A percentile compares a stretch with the other conserved stretches of the same genome.
phyloP scores from a whole-genome alignment of 306 rosid genomes.

The Hylodesmum podocarpum region DNA sequence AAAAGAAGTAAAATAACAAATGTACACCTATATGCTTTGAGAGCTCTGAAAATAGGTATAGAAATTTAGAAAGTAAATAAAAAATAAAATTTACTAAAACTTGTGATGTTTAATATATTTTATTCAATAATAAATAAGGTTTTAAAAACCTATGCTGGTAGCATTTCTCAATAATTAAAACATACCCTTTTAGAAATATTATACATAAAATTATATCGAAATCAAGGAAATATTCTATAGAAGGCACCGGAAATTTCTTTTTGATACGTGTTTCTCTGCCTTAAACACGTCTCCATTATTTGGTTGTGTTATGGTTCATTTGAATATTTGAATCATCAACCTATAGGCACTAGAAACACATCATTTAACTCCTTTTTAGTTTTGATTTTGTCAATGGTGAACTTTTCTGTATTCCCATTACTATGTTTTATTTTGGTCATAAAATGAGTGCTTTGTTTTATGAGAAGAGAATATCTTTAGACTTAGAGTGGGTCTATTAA shows the following conservation, averaged over 20 bases:
- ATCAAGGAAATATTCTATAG: neutral
- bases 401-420: neutral
- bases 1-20: too few relatives aligned
- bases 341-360: neutral
- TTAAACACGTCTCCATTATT: neutral
- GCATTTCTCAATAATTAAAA: too few relatives aligned
- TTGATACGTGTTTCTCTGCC: neutral
- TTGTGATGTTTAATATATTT: too few relatives aligned
- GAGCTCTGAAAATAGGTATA: too few relatives aligned
- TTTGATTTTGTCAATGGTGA: too few relatives aligned
- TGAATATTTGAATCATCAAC: neutral
- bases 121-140: too few relatives aligned
- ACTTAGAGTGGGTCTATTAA: neutral
- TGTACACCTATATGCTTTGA: too few relatives aligned
- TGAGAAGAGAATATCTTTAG: neutral
- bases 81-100: too few relatives aligned
- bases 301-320: neutral
- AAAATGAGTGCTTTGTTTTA: neutral
- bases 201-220: neutral
- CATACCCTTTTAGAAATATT: neutral
- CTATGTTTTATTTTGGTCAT: neutral
- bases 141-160: too few relatives aligned
- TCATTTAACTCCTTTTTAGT: neutral
- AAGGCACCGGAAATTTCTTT: neutral
- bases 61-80: too few relatives aligned